Conservation (phyloP, 2,329 filamentous ascomycete species). For the Pseudogymnoascus sp. region DNA sequence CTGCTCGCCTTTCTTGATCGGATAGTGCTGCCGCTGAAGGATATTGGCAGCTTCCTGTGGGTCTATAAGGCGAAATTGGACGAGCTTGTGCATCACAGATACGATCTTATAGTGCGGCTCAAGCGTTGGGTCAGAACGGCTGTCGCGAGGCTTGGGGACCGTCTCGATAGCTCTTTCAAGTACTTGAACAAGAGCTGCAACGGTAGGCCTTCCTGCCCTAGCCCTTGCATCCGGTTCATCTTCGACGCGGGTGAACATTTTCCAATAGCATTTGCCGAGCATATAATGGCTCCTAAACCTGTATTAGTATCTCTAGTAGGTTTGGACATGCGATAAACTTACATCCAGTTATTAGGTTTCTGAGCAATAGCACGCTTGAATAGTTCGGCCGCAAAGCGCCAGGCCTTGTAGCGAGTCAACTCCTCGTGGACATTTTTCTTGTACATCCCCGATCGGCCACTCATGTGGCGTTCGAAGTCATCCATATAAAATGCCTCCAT, state of each 20-base stretch:
- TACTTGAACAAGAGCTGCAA: constrained; percentile 45
- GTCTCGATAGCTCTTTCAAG: constrained; percentile 52
- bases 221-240: constrained; percentile 30
- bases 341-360: constrained; percentile 56
- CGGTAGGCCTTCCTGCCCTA: constrained; percentile 24
- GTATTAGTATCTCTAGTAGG: constrained; percentile 7
- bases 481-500: constrained; percentile 59
- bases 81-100: constrained; percentile 58
- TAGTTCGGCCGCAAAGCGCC: constrained; percentile 56
- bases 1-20: constrained; percentile 22
- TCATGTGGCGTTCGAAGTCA: constrained; percentile 54
- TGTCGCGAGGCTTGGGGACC: constrained; percentile 52
- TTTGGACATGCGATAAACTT: constrained; percentile 24
- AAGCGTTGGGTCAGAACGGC: constrained; percentile 54
- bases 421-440: constrained; percentile 48
- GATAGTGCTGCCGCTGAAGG: constrained; percentile 26
- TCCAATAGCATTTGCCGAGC: constrained; percentile 65
- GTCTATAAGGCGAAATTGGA: constrained; percentile 28
- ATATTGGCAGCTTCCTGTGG: constrained; percentile 27
- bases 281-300: constrained; percentile 52
- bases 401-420: constrained; percentile 51
- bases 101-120: constrained; percentile 69
- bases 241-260: constrained; percentile 50
- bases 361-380: constrained; percentile 51
- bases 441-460: constrained; percentile 46